Percentiles rank a stretch among this genome's conserved stretches.
Evolutionary conservation across 257 asterid species (phyloP).

Genomic region (Leptodermis oblonga): DNA sequence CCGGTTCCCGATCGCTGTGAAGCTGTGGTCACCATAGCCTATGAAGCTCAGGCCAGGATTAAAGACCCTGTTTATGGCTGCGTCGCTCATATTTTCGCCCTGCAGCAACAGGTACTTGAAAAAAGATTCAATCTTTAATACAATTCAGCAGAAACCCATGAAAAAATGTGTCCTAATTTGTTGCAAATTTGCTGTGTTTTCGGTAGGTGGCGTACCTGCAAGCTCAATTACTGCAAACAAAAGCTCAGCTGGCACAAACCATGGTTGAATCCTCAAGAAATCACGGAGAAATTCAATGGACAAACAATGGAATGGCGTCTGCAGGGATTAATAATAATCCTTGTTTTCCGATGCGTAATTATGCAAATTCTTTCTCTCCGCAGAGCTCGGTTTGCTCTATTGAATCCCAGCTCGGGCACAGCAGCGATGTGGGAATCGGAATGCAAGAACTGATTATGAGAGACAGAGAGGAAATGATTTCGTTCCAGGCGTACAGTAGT

Average conservation of each 20-base stretch:
- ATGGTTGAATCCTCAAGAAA: slow-evolving; percentile 42
- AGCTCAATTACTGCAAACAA: slow-evolving; percentile 75
- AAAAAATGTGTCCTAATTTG: not conserved
- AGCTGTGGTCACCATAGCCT: slow-evolving; percentile 78
- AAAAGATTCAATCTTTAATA: no score
- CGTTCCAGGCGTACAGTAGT: slow-evolving; percentile 24
- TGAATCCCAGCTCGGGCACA: slow-evolving; percentile 40
- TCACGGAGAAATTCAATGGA: slow-evolving; percentile 29
- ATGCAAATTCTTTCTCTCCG: slow-evolving; percentile 44
- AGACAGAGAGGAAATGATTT: slow-evolving; percentile 26
- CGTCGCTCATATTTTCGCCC: slow-evolving; percentile 66
- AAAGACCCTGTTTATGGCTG: slow-evolving; percentile 88
- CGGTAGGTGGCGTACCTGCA: slow-evolving; percentile 68
- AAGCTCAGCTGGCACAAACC: slow-evolving; percentile 58
- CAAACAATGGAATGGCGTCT: slow-evolving; percentile 28
- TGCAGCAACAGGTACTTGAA: slow-evolving; percentile 79
- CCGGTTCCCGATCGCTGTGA: slow-evolving; percentile 68
- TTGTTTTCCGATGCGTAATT: slow-evolving; percentile 23
- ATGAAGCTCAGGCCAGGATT: slow-evolving; percentile 89
- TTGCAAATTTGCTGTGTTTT: not conserved
- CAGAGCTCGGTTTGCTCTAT: slow-evolving; percentile 51
- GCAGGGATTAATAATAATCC: slow-evolving; percentile 13
- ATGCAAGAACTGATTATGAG: slow-evolving; percentile 40
- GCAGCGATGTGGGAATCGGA: slow-evolving; percentile 15
- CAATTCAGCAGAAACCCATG: not conserved